These are phyloP conservation scores for Diplosphaera chodatii DNA, from an alignment of 139 green algal species.

Conservation along the genomic window DNA sequence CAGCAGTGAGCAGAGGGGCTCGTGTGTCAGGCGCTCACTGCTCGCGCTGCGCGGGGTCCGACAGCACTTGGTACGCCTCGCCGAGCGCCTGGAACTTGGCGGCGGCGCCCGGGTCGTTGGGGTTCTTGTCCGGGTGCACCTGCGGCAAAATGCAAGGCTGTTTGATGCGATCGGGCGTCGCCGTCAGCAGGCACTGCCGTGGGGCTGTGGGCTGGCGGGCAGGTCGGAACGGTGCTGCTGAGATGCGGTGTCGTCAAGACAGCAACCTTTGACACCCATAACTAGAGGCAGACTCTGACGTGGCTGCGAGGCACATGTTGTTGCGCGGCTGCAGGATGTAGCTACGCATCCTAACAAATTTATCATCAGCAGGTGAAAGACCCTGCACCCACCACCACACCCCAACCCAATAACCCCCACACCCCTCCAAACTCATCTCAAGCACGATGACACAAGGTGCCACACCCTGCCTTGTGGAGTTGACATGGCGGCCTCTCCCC, in stretches of 20 bases:
- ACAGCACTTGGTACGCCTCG: constrained; percentile 49
- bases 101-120: constrained; percentile 51
- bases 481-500: too few species aligned
- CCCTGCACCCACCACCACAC: background rate
- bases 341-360: background rate
- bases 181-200: too few species aligned
- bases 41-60: constrained; percentile 32
- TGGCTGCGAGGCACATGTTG: too few species aligned
- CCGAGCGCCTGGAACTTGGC: constrained; percentile 42
- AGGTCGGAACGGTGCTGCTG: background rate
- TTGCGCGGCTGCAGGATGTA: too few species aligned
- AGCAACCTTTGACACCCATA: background rate
- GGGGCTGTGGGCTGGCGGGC: too few species aligned
- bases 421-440: background rate
- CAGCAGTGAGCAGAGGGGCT: too few species aligned
- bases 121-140: constrained; percentile 82
- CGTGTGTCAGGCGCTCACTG: too few species aligned
- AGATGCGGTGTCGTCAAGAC: too few species aligned
- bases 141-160: background rate
- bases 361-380: constrained; percentile 2
- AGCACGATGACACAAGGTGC: too few species aligned
- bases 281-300: background rate
- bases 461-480: too few species aligned
- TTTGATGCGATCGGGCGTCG: too few species aligned
- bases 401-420: background rate